phyloP scores from a whole-genome alignment of 176 grass and related monocot genomes.

The Carex kokanica region DNA sequence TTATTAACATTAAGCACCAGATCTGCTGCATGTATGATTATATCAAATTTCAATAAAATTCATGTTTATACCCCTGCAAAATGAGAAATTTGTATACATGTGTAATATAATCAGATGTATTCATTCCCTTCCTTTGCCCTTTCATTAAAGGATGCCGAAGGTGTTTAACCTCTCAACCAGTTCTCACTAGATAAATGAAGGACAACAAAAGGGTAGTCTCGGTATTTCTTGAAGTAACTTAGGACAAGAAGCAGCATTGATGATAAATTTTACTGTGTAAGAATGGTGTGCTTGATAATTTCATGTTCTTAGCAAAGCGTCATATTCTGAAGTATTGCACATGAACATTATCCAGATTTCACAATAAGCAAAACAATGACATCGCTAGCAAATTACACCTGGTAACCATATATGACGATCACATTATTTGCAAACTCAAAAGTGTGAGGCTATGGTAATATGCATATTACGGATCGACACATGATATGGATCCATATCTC shows the following conservation, averaged over 20 bases:
- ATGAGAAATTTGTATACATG: not conserved
- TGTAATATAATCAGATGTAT: not conserved
- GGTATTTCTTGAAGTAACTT: not conserved
- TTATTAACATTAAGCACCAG: not conserved
- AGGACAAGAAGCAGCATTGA: not conserved
- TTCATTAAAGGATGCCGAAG: not conserved
- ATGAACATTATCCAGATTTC: not conserved
- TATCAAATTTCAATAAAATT: constrained; percentile 2
- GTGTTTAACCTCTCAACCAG: not conserved
- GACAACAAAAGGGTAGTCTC: not conserved
- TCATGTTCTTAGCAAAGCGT: not conserved
- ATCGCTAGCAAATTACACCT: not conserved
- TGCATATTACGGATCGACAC: too few species aligned
- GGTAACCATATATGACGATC: not conserved
- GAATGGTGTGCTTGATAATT: not conserved
- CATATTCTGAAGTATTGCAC: not conserved
- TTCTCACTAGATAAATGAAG: not conserved
- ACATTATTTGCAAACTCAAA: not conserved
- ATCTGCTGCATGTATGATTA: not conserved
- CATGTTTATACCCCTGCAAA: not conserved
- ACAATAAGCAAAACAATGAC: not conserved
- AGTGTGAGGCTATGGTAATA: too few species aligned
- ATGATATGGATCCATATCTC: too few species aligned
- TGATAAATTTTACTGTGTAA: not conserved
- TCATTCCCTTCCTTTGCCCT: not conserved